Percentiles rank a stretch among this genome's conserved stretches.
Evolutionary conservation across 1,139 yeast species (phyloP).

Genomic region (Magnusiomyces ingens): DNA sequence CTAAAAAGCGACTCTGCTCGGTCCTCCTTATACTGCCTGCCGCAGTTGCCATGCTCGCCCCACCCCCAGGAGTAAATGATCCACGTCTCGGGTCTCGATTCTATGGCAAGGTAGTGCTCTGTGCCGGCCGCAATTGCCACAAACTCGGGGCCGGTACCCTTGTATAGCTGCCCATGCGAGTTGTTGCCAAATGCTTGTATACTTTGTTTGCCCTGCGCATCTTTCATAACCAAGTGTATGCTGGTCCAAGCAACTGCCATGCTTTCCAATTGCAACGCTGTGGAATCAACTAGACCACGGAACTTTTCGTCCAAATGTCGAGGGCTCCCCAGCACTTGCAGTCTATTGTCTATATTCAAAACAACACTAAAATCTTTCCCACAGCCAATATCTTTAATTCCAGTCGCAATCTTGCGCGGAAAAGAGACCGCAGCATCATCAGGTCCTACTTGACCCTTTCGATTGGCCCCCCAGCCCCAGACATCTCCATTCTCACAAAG

Average conservation of each 20-base stretch:
- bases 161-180: constrained; percentile 62
- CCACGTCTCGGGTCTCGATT: constrained; percentile 19
- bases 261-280: no score
- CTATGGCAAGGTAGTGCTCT: constrained; percentile 65
- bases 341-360: background rate
- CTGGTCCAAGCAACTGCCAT: constrained; percentile 78
- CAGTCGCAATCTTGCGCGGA: constrained; percentile 19
- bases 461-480: constrained; percentile 78
- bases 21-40: constrained; percentile 33
- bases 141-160: constrained; percentile 18
- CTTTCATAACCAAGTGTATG: constrained; percentile 40
- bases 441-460: constrained; percentile 61
- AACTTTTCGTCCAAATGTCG: background rate
- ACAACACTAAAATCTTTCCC: constrained; percentile 5
- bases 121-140: constrained; percentile 54
- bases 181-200: constrained; percentile 58
- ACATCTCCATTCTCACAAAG: constrained; percentile 39
- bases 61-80: constrained; percentile 82
- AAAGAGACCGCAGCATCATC: constrained; percentile 19
- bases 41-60: constrained; percentile 99
- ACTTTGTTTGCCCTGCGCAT: constrained; percentile 25
- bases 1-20: background rate
- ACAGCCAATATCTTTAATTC: constrained; percentile 3
- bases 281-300: no score
- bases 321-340: background rate